Base-by-base conservation (phyloP, 495 filamentous ascomycete species). In the Penicillium pulvis region DNA sequence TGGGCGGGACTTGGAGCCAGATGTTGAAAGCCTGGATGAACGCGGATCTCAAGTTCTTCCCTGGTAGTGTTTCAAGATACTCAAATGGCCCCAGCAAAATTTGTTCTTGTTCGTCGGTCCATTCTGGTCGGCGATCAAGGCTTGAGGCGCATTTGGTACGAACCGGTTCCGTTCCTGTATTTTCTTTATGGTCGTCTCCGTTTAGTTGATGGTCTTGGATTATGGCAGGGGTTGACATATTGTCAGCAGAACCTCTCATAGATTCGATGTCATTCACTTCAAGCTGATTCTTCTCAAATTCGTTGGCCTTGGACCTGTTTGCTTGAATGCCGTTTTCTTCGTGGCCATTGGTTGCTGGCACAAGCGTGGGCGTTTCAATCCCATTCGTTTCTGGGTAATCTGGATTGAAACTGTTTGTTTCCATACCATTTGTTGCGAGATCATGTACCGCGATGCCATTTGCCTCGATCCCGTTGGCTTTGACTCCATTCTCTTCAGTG, bases 11-110 rank as follows among this genome's bases (percentile, higher is more conserved):
- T 36, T 48, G 43, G 6, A 56, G 53, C 53, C 53, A 56, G 53
- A 16, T 23, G 28, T 48, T 56, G n/a, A 56, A 56, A 3, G 53
- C 53, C 17, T 56, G 42, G 1, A 56, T 46, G 53, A 56, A 56
- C 16, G 43, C 20, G 11, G 43, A 19, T 46, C 53, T 39, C 42
- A 56, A 48, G 19, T 56, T 56, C 28, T 56, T 56, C 11, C 53
- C 53, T 1, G 53, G 53, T 2, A 56, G 31, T 8, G 39, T 48
- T 19, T 56, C 43, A 6, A 56, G 53, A 23, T 56, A 56, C 7
- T 56, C 53, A 14, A 56, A 56, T 8, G 53, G 53, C 10, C 45
- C 45, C 14, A 47, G 26, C 12, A 47, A 14, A 24, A 47, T 47
- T 7, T 47, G 11, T 28, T 47, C 45, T 8, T 47, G 45, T 28